phyloP scores from a whole-genome alignment of 345 rosid species.

The Citrus sp. region DNA sequence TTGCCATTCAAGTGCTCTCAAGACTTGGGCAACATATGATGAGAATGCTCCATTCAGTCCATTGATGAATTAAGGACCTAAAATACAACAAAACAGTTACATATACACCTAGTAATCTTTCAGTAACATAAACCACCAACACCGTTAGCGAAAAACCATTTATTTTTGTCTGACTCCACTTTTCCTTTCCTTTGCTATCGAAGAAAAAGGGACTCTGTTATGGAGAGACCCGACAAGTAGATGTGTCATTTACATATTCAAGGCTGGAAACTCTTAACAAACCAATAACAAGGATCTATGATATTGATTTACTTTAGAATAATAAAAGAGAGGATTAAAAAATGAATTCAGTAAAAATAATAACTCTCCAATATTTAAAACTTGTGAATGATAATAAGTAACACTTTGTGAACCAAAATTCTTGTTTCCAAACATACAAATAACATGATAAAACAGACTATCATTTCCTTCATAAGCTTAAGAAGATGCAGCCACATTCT shows the following conservation, averaged over 20 bases:
- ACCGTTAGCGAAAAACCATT: background rate
- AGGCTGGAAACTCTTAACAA: background rate
- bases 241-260: background rate
- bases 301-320: background rate
- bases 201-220: background rate
- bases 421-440: constrained; percentile 18
- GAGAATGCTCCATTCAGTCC: background rate
- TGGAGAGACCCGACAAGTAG: background rate
- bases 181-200: background rate
- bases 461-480: constrained; percentile 14
- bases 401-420: constrained; percentile 11
- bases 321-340: background rate
- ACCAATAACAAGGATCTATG: background rate
- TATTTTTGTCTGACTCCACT: background rate
- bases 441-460: constrained; percentile 4
- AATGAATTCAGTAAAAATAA: background rate
- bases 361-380: constrained; percentile 4
- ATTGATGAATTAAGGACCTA: background rate
- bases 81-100: background rate
- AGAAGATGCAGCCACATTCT: constrained; percentile 42
- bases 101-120: background rate
- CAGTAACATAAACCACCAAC: background rate
- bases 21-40: background rate
- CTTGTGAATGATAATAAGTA: background rate
- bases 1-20: background rate